A percentile compares a stretch with the other conserved stretches of the same genome.
phyloP scores from a whole-genome alignment of 1,284 basidiomycete genomes.

The Omphalotus olearius region DNA sequence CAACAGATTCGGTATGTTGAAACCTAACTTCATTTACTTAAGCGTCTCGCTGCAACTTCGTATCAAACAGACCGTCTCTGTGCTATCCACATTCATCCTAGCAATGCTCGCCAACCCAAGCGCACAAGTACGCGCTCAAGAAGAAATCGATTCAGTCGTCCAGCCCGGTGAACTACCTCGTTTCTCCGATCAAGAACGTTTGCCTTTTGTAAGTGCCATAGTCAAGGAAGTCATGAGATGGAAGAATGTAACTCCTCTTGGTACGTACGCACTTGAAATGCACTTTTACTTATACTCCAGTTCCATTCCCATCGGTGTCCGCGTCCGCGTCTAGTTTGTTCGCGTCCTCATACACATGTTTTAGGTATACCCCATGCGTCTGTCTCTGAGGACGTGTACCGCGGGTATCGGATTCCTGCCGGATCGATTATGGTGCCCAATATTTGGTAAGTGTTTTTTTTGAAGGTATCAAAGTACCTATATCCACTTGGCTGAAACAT shows the following conservation, averaged over 20 bases:
- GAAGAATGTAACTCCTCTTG: conserved; percentile 32
- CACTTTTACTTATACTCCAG: too few species aligned
- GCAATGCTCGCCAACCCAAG: conserved; percentile 32
- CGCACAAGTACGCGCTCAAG: conserved; percentile 30
- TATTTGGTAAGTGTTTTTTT: conserved; percentile 20
- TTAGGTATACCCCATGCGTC: conserved; percentile 24
- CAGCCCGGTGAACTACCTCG: conserved; percentile 27
- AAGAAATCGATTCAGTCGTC: conserved; percentile 32
- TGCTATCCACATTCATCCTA: conserved; percentile 27
- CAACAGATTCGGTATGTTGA: conserved; percentile 23
- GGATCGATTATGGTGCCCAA: conserved; percentile 29
- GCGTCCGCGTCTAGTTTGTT: neutral
- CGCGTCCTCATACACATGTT: neutral
- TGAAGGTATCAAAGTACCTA: neutral
- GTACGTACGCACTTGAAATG: conserved; percentile 17
- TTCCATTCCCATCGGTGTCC: neutral
- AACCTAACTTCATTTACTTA: conserved; percentile 25
- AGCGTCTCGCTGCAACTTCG: neutral
- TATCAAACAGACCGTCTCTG: conserved; percentile 18
- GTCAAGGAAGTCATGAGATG: conserved; percentile 32
- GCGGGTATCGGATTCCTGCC: conserved; percentile 30
- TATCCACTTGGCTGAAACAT: neutral
- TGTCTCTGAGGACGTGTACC: conserved; percentile 26
- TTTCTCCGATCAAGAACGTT: conserved; percentile 23
- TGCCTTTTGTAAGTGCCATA: conserved; percentile 33